These are phyloP conservation scores for Senecio squalidus DNA, from an alignment of 140 eudicot genomes.

Conservation along the genomic window DNA sequence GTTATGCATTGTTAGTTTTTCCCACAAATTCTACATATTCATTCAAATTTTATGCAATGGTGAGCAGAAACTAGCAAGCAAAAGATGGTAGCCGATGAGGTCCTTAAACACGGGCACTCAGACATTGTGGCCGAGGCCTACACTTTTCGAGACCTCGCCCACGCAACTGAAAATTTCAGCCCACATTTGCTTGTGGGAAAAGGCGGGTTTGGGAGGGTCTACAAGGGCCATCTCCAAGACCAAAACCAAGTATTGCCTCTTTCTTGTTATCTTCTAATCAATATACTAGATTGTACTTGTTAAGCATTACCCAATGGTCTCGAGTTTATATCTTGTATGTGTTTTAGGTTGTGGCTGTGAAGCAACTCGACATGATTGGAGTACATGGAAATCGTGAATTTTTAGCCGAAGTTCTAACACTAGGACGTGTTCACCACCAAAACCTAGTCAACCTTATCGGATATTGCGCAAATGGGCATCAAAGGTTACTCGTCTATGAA, in stretches of 20 bases:
- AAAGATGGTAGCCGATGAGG: slow-evolving; percentile 49
- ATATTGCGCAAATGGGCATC: slow-evolving; percentile 78
- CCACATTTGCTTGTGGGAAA: slow-evolving; percentile 64
- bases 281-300: not conserved
- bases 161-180: slow-evolving; percentile 77
- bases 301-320: no score
- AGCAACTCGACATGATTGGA: slow-evolving; percentile 82
- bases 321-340: no score
- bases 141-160: slow-evolving; percentile 72
- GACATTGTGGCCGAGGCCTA: slow-evolving; percentile 47
- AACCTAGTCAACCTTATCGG: slow-evolving; percentile 73
- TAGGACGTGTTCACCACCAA: slow-evolving; percentile 66
- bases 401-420: slow-evolving; percentile 63
- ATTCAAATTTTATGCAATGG: not conserved
- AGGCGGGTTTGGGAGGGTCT: slow-evolving; percentile 96
- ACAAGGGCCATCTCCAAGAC: slow-evolving; percentile 55
- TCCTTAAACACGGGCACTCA: slow-evolving; percentile 29
- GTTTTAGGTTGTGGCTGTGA: slow-evolving; percentile 76
- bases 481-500: slow-evolving; percentile 64
- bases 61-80: slow-evolving; percentile 41
- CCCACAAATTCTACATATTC: not conserved
- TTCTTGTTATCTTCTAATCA: not conserved
- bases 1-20: no score
- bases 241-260: slow-evolving; percentile 39
- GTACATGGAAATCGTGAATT: slow-evolving; percentile 74